phyloP scores from a whole-genome alignment of 2,329 filamentous ascomycete genomes.

The Neobulgaria alba region DNA sequence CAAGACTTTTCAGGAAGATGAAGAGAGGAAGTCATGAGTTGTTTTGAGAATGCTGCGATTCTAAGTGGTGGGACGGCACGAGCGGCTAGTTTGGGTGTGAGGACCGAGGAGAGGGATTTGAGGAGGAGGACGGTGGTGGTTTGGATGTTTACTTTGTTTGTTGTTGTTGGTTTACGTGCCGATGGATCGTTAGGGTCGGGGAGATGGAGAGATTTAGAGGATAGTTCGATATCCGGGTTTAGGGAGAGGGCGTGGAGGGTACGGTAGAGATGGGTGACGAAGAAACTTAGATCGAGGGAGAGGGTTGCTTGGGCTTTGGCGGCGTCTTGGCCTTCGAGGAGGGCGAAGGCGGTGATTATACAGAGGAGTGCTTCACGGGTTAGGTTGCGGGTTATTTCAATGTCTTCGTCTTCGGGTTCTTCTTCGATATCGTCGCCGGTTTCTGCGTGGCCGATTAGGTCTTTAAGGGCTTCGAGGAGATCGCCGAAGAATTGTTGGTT shows the following conservation, averaged over 20 bases:
- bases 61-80: slow-evolving; percentile 71
- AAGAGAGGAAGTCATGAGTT: slow-evolving; percentile 71
- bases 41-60: slow-evolving; percentile 88
- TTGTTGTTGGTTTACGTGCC: slow-evolving; percentile 27
- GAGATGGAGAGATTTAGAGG: slow-evolving; percentile 63
- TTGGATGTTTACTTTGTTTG: slow-evolving; percentile 81
- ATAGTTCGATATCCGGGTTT: slow-evolving; percentile 79
- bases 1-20: slow-evolving; percentile 88
- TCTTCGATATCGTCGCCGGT: slow-evolving; percentile 39
- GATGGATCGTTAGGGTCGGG: slow-evolving; percentile 50
- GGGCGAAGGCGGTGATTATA: slow-evolving; percentile 92
- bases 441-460: slow-evolving; percentile 73
- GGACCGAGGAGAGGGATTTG: slow-evolving; percentile 71
- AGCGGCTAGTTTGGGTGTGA: slow-evolving; percentile 67
- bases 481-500: slow-evolving; percentile 99
- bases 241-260: slow-evolving; percentile 70
- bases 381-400: slow-evolving; percentile 56
- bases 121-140: slow-evolving; percentile 90
- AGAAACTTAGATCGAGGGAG: slow-evolving; percentile 88
- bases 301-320: slow-evolving; percentile 74
- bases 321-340: slow-evolving; percentile 88
- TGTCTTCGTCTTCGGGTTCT: slow-evolving; percentile 38
- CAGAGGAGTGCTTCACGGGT: slow-evolving; percentile 86
- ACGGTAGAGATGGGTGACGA: slow-evolving; percentile 88
- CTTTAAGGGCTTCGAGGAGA: slow-evolving; percentile 85